Conservation (phyloP, 306 rosid species). For the Crotalaria pallida region DNA sequence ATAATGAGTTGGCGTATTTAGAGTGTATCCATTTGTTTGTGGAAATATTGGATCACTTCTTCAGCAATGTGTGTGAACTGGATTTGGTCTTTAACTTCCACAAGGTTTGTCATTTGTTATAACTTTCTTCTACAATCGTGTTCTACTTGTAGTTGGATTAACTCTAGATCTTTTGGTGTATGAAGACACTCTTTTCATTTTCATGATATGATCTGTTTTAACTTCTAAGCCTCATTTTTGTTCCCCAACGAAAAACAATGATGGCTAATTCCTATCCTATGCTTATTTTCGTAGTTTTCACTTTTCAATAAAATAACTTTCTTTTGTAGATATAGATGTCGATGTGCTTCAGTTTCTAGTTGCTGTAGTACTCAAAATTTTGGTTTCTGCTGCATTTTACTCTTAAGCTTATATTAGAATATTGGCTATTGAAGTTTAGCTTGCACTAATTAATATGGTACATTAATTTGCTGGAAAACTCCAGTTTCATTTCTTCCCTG, state of each 20-base stretch:
- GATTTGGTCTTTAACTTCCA: conserved; percentile 93
- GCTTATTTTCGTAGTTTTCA: background rate
- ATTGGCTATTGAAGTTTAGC: background rate
- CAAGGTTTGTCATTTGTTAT: conserved; percentile 50
- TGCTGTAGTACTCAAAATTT: background rate
- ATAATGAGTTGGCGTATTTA: conserved; percentile 87
- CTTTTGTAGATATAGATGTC: background rate
- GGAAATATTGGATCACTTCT: conserved; percentile 92
- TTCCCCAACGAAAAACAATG: background rate
- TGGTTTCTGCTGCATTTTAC: conserved; percentile 1
- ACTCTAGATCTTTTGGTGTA: no score
- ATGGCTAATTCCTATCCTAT: background rate
- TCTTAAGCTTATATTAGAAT: background rate
- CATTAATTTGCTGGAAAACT: background rate
- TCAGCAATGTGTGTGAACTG: conserved; percentile 90
- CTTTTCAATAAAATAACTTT: background rate
- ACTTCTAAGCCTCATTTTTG: background rate
- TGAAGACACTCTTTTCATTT: background rate
- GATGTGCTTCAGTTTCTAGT: background rate
- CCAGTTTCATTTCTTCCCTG: background rate
- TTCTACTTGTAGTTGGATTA: background rate
- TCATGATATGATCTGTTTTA: background rate
- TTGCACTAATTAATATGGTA: conserved; percentile 1
- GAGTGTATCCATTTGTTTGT: conserved; percentile 97
- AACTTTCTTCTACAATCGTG: background rate